Evolutionary conservation across 257 asterid genomes (phyloP).

Genomic region (Orobanche coerulescens): DNA sequence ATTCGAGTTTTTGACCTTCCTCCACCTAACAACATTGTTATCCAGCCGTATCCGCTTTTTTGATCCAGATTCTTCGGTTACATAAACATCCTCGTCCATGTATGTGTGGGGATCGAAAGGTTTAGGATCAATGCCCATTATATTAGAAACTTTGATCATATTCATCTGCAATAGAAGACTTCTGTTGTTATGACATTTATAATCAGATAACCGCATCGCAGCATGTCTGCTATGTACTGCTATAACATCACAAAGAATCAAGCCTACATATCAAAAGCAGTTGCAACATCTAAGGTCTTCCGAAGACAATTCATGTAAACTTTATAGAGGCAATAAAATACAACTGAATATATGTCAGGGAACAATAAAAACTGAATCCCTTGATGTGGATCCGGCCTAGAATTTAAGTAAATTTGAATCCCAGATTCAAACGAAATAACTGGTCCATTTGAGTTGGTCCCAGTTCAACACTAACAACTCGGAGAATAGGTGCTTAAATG

Average conservation of each 20-base stretch:
- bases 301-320: conserved; percentile 1
- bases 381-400: background rate
- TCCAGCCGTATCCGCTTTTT: conserved; percentile 81
- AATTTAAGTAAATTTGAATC: background rate
- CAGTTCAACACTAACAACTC: background rate
- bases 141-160: conserved; percentile 94
- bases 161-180: conserved; percentile 66
- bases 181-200: background rate
- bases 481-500: background rate
- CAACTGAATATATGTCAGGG: background rate
- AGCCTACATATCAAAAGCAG: background rate
- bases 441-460: background rate
- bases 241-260: background rate
- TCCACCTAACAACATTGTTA: conserved; percentile 94
- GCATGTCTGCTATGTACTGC: background rate
- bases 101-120: conserved; percentile 85
- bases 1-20: conserved; percentile 66
- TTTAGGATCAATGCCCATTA: conserved; percentile 92
- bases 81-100: conserved; percentile 83
- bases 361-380: background rate
- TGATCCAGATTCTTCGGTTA: conserved; percentile 89
- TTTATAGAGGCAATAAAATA: background rate
- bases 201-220: background rate
- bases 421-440: conserved; percentile 4
- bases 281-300: background rate